Conservation (phyloP, 2,329 filamentous ascomycete genomes). For the Akanthomyces dipterigenus region DNA sequence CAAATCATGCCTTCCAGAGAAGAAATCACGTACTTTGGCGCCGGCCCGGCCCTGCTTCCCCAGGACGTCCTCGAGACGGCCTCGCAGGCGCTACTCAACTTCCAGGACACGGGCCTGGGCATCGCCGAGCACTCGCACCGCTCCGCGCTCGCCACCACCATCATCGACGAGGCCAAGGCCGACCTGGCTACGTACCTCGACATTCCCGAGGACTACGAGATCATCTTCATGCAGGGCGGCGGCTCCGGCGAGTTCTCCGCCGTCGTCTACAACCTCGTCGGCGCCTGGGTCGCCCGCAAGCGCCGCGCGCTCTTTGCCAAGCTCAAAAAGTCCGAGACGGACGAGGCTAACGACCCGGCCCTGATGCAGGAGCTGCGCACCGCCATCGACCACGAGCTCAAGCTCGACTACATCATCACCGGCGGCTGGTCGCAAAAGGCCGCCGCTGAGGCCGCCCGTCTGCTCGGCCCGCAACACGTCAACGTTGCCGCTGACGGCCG, state of each 20-base stretch:
- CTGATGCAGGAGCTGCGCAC: slow-evolving; percentile 54
- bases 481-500: slow-evolving; percentile 70
- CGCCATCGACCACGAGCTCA: slow-evolving; percentile 62
- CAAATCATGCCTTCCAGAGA: slow-evolving; percentile 61
- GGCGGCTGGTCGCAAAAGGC: slow-evolving; percentile 87
- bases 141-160: slow-evolving; percentile 67
- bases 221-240: slow-evolving; percentile 82
- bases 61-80: slow-evolving; percentile 73
- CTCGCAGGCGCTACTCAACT: slow-evolving; percentile 73
- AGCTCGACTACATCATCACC: slow-evolving; percentile 84
- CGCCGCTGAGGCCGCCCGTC: slow-evolving; percentile 69
- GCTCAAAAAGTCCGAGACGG: slow-evolving; percentile 42
- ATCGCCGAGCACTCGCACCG: slow-evolving; percentile 83
- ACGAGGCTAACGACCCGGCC: slow-evolving; percentile 40
- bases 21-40: slow-evolving; percentile 81
- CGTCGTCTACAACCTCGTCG: slow-evolving; percentile 75
- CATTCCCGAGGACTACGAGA: slow-evolving; percentile 79
- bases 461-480: slow-evolving; percentile 72
- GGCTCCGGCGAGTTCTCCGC: slow-evolving; percentile 83
- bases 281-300: slow-evolving; percentile 71
- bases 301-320: slow-evolving; percentile 52
- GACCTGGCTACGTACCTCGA: slow-evolving; percentile 68
- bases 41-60: slow-evolving; percentile 81
- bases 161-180: slow-evolving; percentile 72
- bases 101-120: slow-evolving; percentile 71